These are phyloP conservation scores for Cymbidium sinense DNA, from an alignment of 106 monocot species.

Conservation along the genomic window DNA sequence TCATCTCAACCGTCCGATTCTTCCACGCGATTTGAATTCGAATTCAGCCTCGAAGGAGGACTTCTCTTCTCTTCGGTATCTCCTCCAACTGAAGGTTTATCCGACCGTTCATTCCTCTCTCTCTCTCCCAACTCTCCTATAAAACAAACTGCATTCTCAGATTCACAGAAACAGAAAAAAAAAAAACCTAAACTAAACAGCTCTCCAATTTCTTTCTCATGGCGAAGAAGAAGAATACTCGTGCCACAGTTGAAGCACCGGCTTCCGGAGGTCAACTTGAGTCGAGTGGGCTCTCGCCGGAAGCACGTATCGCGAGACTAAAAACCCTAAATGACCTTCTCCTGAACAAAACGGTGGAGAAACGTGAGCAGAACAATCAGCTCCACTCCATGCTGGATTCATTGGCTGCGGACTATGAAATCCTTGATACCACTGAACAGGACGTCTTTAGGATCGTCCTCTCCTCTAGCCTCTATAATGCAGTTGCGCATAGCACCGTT, in stretches of 20 bases:
- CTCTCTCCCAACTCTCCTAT: background rate
- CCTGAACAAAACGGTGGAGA: slow-evolving; percentile 24
- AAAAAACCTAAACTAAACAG: too few relatives aligned
- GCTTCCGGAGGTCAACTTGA: too few relatives aligned
- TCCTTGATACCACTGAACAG: slow-evolving; percentile 15
- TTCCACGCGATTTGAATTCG: background rate
- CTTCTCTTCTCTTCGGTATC: background rate
- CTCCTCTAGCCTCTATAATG: background rate
- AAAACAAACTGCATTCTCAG: too few relatives aligned
- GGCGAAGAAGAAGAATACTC: background rate
- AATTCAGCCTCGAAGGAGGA: background rate
- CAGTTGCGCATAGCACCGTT: background rate
- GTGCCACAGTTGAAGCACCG: too few relatives aligned
- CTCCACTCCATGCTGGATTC: slow-evolving; percentile 21
- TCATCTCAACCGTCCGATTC: background rate
- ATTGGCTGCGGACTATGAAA: background rate
- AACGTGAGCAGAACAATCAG: slow-evolving; percentile 17
- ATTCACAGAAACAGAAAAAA: too few relatives aligned
- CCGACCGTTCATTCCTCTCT: background rate
- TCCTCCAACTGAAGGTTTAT: background rate
- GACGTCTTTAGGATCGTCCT: slow-evolving; percentile 22
- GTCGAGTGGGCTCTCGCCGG: background rate
- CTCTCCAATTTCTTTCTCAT: background rate
- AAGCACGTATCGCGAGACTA: slow-evolving; percentile 13
- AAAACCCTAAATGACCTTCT: slow-evolving; percentile 35